These are phyloP conservation scores for Trichoderma sp. DNA, from an alignment of 2,329 filamentous ascomycete genomes.

Conservation along the genomic window DNA sequence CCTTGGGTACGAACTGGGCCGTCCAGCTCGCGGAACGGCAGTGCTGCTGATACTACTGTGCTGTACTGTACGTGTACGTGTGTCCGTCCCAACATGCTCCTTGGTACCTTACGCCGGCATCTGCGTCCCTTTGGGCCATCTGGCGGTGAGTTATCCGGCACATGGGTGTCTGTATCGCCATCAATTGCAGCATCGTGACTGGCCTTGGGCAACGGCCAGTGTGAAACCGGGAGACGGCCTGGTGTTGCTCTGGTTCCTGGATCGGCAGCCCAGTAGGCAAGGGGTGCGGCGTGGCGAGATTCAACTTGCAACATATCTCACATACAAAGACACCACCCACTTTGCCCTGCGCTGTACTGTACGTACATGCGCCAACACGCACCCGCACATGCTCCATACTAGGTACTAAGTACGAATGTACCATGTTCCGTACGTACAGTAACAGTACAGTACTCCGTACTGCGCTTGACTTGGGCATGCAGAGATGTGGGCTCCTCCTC, in stretches of 20 bases:
- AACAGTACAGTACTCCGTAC: too few species aligned
- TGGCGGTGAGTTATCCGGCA: constrained; percentile 6
- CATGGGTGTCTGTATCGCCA: background rate
- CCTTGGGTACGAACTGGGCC: background rate
- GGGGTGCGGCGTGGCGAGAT: background rate
- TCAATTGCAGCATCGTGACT: background rate
- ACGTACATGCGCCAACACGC: background rate
- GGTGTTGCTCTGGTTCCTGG: constrained; percentile 1
- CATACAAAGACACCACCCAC: background rate
- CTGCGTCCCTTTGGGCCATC: background rate
- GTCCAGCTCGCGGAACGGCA: background rate
- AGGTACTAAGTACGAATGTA: too few species aligned
- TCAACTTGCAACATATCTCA: background rate
- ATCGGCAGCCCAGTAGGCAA: background rate
- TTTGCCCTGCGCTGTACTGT: background rate
- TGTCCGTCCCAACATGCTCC: background rate
- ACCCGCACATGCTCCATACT: background rate
- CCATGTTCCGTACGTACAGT: background rate
- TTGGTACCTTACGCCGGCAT: background rate
- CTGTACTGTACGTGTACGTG: too few species aligned
- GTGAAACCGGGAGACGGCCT: background rate
- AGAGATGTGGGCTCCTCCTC: background rate
- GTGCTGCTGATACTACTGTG: background rate
- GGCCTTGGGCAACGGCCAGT: background rate
- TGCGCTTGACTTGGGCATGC: background rate